Base-by-base conservation (phyloP, 176 grass and related monocot species). In the Musa schizocarpa region DNA sequence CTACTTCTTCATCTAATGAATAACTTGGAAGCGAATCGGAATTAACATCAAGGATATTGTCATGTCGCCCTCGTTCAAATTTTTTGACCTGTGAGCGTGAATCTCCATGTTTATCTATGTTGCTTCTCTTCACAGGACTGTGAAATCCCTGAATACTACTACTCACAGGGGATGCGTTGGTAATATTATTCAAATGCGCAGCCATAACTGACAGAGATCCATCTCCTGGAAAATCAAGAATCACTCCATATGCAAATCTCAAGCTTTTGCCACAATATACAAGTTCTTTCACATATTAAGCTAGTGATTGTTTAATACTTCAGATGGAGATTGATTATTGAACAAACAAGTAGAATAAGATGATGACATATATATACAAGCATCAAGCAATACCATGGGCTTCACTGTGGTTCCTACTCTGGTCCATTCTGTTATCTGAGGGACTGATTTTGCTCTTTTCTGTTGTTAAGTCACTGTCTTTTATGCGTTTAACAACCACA, bases 21-120 rank as follows among this genome's bases (percentile, higher is more conserved):
- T 91, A 93, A 49, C 78, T 82, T 65, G 90, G 88, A 72, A 98
- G 74, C 65, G 86, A 82, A n/a, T 91, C 86, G 0, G 80, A 80
- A 87, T 86, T 93, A 80, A 98, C 87, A 90, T 98, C 88, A 87
- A 98, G 86, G 82, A 98, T 93, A 68, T 98, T 93, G 51, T 81
- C 77, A 25, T 82, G 63, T 71, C 83, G 83, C 13, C 54, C 63
- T 55, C 77, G 86, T 65, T 86, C 88, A 1, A 76, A 81, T 74
- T 91, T 85, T 79, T 89, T 94, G 73, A 13, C 63, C 58, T 87
- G 88, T 79, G 76, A 48, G 52, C 90, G 79, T 62, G 76, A 72
- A 54, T 92, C 86, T 84, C 78, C 89, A 65, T 74, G 14, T 62
- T 88, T 89, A 53, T 93, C 94, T 57, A 65, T 80, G 74, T 91